phyloP scores from a whole-genome alignment of 805 yeast species.

The Kodamaea kaohsiungensis region DNA sequence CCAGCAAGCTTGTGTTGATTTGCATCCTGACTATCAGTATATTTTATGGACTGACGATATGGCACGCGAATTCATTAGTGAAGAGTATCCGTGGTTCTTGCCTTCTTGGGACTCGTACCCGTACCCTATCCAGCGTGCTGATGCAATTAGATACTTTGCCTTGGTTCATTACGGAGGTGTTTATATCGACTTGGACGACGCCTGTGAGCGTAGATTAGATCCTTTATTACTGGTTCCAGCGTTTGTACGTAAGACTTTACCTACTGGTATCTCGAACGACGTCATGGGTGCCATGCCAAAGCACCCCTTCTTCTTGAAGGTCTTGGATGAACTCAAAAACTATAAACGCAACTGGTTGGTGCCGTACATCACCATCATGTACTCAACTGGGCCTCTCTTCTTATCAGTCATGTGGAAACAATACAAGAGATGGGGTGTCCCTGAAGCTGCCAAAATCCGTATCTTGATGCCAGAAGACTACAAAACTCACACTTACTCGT shows the following conservation, averaged over 20 bases:
- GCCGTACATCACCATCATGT: slow-evolving; percentile 91
- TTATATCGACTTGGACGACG: slow-evolving; percentile 88
- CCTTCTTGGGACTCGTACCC: slow-evolving; percentile 73
- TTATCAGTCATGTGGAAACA: slow-evolving; percentile 85
- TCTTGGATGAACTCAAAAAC: slow-evolving; percentile 59
- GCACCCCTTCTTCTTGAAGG: slow-evolving; percentile 82
- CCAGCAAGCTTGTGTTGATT: slow-evolving; percentile 70
- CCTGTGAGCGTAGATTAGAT: slow-evolving; percentile 76
- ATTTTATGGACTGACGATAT: slow-evolving; percentile 87
- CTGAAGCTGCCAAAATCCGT: slow-evolving; percentile 64
- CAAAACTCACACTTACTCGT: slow-evolving; percentile 58
- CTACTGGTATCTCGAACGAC: slow-evolving; percentile 91
- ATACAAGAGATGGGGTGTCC: slow-evolving; percentile 77
- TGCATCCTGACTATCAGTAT: slow-evolving; percentile 87
- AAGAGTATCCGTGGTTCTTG: slow-evolving; percentile 85
- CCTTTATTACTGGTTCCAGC: slow-evolving; percentile 82
- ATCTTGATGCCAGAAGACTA: slow-evolving; percentile 74
- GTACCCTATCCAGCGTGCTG: slow-evolving; percentile 87
- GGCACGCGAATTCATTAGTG: slow-evolving; percentile 75
- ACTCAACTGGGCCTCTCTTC: slow-evolving; percentile 88
- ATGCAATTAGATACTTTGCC: slow-evolving; percentile 85
- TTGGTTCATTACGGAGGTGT: slow-evolving; percentile 84
- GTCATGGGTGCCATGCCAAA: slow-evolving; percentile 87
- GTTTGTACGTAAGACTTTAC: slow-evolving; percentile 81
- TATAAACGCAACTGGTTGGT: slow-evolving; percentile 73